A percentile compares a stretch with the other conserved stretches of the same genome.
phyloP scores from a whole-genome alignment of 495 filamentous ascomycete genomes.

The Aspergillus campestris region DNA sequence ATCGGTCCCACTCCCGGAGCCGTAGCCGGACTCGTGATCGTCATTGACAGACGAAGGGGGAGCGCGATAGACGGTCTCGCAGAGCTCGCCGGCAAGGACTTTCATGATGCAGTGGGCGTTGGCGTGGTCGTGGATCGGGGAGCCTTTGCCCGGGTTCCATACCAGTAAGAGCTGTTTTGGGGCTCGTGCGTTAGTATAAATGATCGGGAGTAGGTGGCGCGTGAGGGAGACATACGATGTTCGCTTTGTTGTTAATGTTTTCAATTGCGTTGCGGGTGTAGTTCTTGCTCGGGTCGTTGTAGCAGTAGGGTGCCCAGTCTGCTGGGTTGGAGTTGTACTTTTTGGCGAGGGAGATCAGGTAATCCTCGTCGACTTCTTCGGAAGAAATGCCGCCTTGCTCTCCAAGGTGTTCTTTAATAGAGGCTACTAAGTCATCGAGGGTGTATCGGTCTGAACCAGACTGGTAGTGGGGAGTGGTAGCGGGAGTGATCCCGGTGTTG shows the following conservation, averaged over 20 bases:
- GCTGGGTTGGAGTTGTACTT: conserved; percentile 26
- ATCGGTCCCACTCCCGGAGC: conserved; percentile 43
- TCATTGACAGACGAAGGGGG: conserved; percentile 34
- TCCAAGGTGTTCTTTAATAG: conserved; percentile 24
- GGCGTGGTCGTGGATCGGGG: conserved; percentile 78
- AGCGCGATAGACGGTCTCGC: conserved; percentile 66
- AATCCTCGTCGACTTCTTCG: conserved; percentile 18
- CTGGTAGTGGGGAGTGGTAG: not conserved
- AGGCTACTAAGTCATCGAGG: conserved; percentile 20
- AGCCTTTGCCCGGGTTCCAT: conserved; percentile 77
- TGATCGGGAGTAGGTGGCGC: not conserved
- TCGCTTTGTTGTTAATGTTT: conserved; percentile 31
- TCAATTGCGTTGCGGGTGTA: conserved; percentile 33
- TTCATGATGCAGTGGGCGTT: conserved; percentile 69
- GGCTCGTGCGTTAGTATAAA: not conserved
- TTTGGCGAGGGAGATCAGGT: conserved; percentile 21
- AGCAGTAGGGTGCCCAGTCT: conserved; percentile 26
- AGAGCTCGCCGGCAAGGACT: conserved; percentile 46
- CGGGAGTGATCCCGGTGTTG: not conserved
- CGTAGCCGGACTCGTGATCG: conserved; percentile 58
- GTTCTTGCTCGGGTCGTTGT: conserved; percentile 30
- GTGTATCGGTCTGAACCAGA: conserved; percentile 5
- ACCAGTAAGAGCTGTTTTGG: conserved; percentile 63
- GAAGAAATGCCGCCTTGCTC: conserved; percentile 21
- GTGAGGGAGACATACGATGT: conserved; percentile 17